Evolutionary conservation across 106 monocot species (phyloP).

Genomic region (Dioscorea zingiberensis): DNA sequence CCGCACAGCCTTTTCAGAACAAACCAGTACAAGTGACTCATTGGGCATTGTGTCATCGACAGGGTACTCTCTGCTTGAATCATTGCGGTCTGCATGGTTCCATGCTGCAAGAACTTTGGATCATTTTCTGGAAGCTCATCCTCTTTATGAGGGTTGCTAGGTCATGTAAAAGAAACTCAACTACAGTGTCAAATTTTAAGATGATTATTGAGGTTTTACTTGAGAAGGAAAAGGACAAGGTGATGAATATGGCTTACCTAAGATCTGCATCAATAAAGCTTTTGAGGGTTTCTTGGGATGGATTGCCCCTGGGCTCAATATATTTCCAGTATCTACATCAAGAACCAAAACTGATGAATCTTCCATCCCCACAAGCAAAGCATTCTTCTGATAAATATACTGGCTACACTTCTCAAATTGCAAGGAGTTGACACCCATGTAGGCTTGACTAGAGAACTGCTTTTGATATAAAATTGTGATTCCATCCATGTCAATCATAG

Average conservation of each 20-base stretch:
- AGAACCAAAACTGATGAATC: conserved; percentile 62
- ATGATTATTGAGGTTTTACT: too few species aligned
- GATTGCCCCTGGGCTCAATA: conserved; percentile 29
- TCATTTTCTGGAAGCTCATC: too few species aligned
- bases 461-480: conserved; percentile 51
- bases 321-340: conserved; percentile 60
- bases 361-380: conserved; percentile 51
- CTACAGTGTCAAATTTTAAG: too few species aligned
- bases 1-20: conserved; percentile 66
- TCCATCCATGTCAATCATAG: conserved; percentile 50
- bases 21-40: conserved; percentile 46
- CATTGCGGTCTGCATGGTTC: background rate
- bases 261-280: conserved; percentile 62
- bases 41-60: conserved; percentile 21
- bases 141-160: too few species aligned
- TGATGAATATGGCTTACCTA: conserved; percentile 22
- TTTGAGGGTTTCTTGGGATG: conserved; percentile 51
- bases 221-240: too few species aligned
- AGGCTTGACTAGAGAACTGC: conserved; percentile 47
- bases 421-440: conserved; percentile 48
- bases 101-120: background rate
- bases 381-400: conserved; percentile 46
- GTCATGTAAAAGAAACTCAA: too few species aligned
- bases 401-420: conserved; percentile 41
- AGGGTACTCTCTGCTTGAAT: conserved; percentile 11